These are phyloP conservation scores for Cyclotella cryptica DNA, from an alignment of 108 stramenopile species.

Conservation along the genomic window DNA sequence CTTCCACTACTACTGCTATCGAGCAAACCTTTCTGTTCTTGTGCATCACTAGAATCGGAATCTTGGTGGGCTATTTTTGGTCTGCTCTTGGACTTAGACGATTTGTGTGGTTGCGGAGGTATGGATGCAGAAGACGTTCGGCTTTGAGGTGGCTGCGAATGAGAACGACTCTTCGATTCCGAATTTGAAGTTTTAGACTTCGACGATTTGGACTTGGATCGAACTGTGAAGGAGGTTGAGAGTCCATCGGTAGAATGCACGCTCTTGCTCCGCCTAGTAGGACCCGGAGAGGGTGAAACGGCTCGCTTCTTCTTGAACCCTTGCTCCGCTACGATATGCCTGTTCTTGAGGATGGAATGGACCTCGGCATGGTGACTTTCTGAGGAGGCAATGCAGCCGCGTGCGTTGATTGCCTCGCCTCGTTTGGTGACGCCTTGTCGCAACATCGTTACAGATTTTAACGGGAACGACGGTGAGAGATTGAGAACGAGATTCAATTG, in stretches of 20 bases:
- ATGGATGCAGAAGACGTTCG: neutral
- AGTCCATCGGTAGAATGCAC: neutral
- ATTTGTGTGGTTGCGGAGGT: too few relatives aligned
- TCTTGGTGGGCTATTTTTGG: neutral
- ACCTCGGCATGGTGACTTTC: constrained; percentile 19
- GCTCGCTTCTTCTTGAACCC: neutral
- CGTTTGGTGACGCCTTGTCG: constrained; percentile 36
- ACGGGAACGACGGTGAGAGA: too few relatives aligned
- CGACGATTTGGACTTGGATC: constrained; percentile 1
- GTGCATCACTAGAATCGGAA: neutral
- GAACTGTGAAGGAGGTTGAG: neutral
- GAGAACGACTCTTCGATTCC: neutral
- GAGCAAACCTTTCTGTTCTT: neutral
- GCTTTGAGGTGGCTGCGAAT: constrained; percentile 6
- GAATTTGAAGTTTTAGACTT: neutral
- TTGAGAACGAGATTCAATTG: too few relatives aligned
- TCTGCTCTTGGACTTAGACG: neutral
- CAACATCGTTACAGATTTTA: constrained; percentile 9
- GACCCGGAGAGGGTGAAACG: neutral
- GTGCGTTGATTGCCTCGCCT: constrained; percentile 26
- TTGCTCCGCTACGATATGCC: neutral
- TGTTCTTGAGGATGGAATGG: constrained; percentile 23
- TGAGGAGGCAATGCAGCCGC: neutral
- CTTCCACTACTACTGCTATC: neutral
- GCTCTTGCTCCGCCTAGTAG: constrained; percentile 6